Evolutionary conservation across 257 asterid genomes (phyloP), one percentile per base, ranked within the genome.

Genomic region (Solanum pinnatisectum): DNA sequence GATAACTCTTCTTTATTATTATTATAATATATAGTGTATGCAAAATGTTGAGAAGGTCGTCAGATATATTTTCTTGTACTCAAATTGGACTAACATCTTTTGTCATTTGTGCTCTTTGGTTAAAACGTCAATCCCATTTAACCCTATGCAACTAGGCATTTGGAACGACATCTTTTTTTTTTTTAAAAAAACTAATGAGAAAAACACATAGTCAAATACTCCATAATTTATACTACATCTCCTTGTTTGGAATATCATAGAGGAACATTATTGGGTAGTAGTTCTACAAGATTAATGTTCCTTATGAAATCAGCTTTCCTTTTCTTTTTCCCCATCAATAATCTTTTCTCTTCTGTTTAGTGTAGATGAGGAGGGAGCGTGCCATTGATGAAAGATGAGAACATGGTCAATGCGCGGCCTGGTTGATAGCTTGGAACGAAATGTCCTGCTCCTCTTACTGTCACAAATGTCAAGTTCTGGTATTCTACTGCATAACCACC

Each of bases 381-480:
- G 79, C 94, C 95, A 18, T 78, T 88, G 40, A 94, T 83, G 90
- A 93, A 93, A 12, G 92, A 88, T 1, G 91, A 25, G 89, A 93
- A 92, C 86, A 94, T 87, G 33, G 89, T 83, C 37, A 94, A 91
- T 4, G 95, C 95, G 0, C 94, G 91, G 23, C 88, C 88, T 27
- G 98, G 96, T 87, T 94, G 94, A 87, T 90, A 92, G 74, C 94
- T 92, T 10, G 96, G 96, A 12, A 94, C 94, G 30, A 91, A 86
- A 90, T 94, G 96, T 8, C 98, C 96, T 1, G 96, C 88, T 73
- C 94, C 96, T 89, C 96, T 90, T 88, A 95, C 77, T 0, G 87
- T 94, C 82, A 92, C 95, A n/a, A 94, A 94, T 18, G 94, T 93
- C 87, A 93, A 89, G 52, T 92, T 93, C 71, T 92, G 85, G 67